Evolutionary conservation across 2,329 filamentous ascomycete genomes (phyloP), one percentile per base, ranked within the genome.

Genomic region (Ascochyta rabiei): DNA sequence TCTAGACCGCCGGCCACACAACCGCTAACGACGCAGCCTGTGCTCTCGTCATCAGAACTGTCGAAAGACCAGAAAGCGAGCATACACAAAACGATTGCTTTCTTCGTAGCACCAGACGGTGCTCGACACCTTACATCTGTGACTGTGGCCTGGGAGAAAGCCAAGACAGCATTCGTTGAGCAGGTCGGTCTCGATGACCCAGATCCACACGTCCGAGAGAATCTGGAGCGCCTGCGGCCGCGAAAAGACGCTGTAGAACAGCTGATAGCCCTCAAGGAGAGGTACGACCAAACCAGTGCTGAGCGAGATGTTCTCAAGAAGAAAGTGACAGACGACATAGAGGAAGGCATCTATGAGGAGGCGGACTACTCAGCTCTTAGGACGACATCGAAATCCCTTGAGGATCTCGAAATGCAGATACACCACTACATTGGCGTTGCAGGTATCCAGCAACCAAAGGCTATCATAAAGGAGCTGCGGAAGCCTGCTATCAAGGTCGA

Each of bases 201-300:
- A 4, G 60, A 65, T 37, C 57, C 64, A 12, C 49, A 46, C 21
- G 64, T 66, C 39, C 52, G 59, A 37, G 62, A 67, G 37, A 62
- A 62, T 13, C 57, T 73, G 42, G 56, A 68, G 33, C 51, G 61
- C 35, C 50, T 66, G 18, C 68, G 64, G 31, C 59, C 59, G 7
- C 64, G 57, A 30, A 74, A 73, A 48, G 66, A 69, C 12, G 69
- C 71, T n/a, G 40, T 74, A 1, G 66, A 74, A 45, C 59, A 66
- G 21, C 48, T 75, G 38, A 56, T 66, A 1, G 13, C 26, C 6
- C 37, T 73, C 18, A 67, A 67, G 15, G 31, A 33, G 6, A 59
- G 57, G 24, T 58, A 70, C 38, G 57, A 67, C 4, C 51, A 63
- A 18, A 40, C 67, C 24, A 52, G 49, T 38, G 24, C 44, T 6